Base-by-base conservation (phyloP, 1,284 basidiomycete genomes). In the Phlebopus sp. region DNA sequence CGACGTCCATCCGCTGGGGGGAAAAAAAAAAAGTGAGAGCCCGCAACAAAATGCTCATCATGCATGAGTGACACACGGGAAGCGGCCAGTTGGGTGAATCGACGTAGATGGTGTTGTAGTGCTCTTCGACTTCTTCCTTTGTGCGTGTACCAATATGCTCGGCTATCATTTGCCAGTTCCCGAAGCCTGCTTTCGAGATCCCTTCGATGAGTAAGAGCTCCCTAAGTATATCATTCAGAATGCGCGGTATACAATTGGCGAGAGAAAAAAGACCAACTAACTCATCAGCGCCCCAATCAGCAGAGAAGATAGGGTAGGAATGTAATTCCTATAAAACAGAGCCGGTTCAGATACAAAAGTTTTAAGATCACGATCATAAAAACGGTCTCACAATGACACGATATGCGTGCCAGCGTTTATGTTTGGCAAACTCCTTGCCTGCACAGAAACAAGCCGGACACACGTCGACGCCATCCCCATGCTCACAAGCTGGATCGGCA, bases 281-380 rank as follows among this genome's bases (percentile, higher is more conserved):
- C 87, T 99, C 96, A 69, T 99, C 96, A 8, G 95, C 97, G 30
- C 95, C 96, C 96, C 96, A 99, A 64, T 97, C 93, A 52, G 90
- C 84, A 11, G 84, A 81, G 61, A 97, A 97, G 61, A 99, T 97
- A 4, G 96, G 96, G 66, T 96, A 93, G 7, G 93, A 92, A 64
- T 96, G 91, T 59, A 97, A 81, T 73, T 97, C 94, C 91, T 97
- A 35, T 42, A 32, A 19, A 38, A 48, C 19, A 35, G 2, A 31
- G 31, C 42, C 14, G 35, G 32, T 32, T 56, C 6, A 51, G 19
- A 32, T 42, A 42, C 27, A 11, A 14, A 18, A n/a, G n/a, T n/a
- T 13, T 5, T 19, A 6, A 37, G 18, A 32, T 42, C 29, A 13
- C 14, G 23, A n/a, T n/a, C 14, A 7, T 17, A 6, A 37, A 15